Evolutionary conservation across 108 stramenopile genomes (phyloP), one percentile per base, ranked within the genome.

Genomic region (Ochromonas danica): DNA sequence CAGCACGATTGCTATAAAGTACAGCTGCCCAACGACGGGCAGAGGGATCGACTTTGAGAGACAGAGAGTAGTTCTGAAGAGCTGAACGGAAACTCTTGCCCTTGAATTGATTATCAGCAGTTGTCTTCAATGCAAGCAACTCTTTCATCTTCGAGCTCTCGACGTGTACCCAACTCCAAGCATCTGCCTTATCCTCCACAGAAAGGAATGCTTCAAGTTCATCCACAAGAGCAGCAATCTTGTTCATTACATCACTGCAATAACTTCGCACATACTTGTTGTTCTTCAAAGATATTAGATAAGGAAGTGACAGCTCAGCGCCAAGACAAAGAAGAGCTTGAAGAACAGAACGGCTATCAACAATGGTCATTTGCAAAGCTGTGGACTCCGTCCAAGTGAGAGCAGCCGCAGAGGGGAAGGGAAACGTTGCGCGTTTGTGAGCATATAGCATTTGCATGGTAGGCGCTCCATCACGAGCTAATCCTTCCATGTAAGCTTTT

Each of bases 1-100:
- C 81, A 10, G 81, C 81, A 2, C 78, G 61, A 62, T 82, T 82
- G 63, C 81, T 39, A 0, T 79, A 43, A 3, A 82, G 30, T 2
- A 82, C 39, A 30, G 81, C 81, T 27, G 25, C 62, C 72, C 72
- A 75, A 28, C 14, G 45, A 3, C 38, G 3, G 31, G 72, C 72
- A 25, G 43, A 14, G 10, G 31, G 31, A 36, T 75, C 72, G 10
- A 75, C 31, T 33, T 36, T 38, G 3, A 75, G 35, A 27, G 51
- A 6, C 10, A 35, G 45, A 31, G 45, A 14, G 38, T 75, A 75
- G 31, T 27, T 28, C 31, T 75, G 72, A 3, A 75, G 10, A 38
- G 72, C n/a, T 14, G 28, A 6, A 17, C 28, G 17, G 38, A 33
- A 75, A 38, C 10, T 33, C 51, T 60, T 60, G 10, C 25, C 51